These are phyloP conservation scores for Plectranthus barbatus DNA, from an alignment of 257 asterid species.

Conservation along the genomic window DNA sequence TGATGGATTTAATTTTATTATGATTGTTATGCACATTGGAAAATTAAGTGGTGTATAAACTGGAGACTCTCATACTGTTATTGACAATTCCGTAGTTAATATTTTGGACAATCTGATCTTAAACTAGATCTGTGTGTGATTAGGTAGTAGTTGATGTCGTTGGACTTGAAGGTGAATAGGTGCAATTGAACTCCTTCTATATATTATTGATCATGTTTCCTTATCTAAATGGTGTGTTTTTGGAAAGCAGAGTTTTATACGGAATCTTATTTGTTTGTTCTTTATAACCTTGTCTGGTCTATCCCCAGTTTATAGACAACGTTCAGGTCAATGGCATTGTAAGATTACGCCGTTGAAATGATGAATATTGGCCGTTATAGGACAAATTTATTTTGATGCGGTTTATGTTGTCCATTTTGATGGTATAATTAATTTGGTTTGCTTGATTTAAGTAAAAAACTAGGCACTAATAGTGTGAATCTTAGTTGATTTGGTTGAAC, in stretches of 20 bases:
- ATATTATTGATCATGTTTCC: not conserved
- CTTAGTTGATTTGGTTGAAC: not conserved
- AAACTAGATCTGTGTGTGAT: not conserved
- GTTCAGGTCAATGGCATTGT: slow-evolving; percentile 6
- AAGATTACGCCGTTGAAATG: slow-evolving; percentile 14
- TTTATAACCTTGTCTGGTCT: not conserved
- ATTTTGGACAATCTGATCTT: not conserved
- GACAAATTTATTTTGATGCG: no score
- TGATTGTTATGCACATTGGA: slow-evolving; percentile 1
- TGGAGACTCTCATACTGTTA: slow-evolving; percentile 9
- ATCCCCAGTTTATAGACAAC: not conserved
- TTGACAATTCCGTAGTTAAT: slow-evolving; percentile 1
- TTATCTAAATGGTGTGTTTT: slow-evolving; percentile 1
- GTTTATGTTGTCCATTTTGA: no score
- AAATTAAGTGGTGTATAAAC: not conserved
- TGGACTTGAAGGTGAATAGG: slow-evolving; percentile 3
- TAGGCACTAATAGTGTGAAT: not conserved
- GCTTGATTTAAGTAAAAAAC: no score
- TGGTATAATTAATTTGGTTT: no score
- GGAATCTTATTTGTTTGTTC: slow-evolving; percentile 8
- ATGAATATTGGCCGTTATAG: not conserved
- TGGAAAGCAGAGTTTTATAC: not conserved
- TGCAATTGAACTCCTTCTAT: not conserved
- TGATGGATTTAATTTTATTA: slow-evolving; percentile 5
- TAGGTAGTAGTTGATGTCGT: not conserved